Base-by-base conservation (phyloP, 371 early-diverging fungal genomes). In the Umbelopsis sp. region DNA sequence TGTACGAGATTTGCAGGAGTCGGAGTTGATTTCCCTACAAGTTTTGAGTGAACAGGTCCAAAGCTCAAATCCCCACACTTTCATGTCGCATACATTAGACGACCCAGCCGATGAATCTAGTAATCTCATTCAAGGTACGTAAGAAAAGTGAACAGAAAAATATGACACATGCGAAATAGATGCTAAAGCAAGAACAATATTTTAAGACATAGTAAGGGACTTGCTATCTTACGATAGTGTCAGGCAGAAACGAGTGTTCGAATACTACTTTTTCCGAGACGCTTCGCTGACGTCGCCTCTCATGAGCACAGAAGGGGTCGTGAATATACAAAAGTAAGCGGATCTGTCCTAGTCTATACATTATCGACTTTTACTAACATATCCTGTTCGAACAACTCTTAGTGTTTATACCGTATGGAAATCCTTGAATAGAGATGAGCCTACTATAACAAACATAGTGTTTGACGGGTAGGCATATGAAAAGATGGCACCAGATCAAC, bases 321-420 rank as follows among this genome's bases (percentile, higher is more conserved):
- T 79, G 35, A 88, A 85, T 63, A 88, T 88, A 25, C 81, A 85
- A 63, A 71, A 71, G 77, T 77, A 70, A 64, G 65, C 50, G 20
- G 25, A 10, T 16, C 22, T 16, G 63, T 18, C 44, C 44, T 41
- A 29, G 9, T 14, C 3, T 57, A 32, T 11, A 22, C 22, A 51
- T 9, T 44, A 8, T 65, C 20, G 14, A 38, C 25, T 35, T 20
- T 38, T 12, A 14, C 35, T 38, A 3, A 37, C 22, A 11, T 7
- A 12, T 32, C n/a, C 4, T 37, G 16, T 45, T 24, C 3, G 29
- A 29, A 52, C n/a, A 16, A 24, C 32, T 44, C 45, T 14, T 48
- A 83, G 81, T 51, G 79, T 84, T 3, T 77, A 80, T 37, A 67
- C 82, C 3, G 84, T 87, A 1, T 84, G 86, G 86, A 80, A 79